These are phyloP conservation scores for Juncus effusus DNA, from an alignment of 176 grass and related monocot genomes.

Conservation along the genomic window DNA sequence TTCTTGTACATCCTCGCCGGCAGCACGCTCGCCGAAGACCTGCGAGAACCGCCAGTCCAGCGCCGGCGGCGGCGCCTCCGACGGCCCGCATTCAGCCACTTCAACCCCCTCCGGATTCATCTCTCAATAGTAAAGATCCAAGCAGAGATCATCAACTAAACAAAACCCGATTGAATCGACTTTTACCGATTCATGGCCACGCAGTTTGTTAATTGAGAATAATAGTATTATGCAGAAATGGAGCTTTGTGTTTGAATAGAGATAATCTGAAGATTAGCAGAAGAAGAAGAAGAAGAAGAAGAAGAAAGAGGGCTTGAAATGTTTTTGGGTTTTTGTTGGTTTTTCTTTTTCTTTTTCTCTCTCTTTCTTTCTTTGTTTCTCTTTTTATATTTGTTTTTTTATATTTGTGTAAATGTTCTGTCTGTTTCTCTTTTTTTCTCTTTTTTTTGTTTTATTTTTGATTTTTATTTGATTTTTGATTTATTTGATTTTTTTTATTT, in stretches of 20 bases:
- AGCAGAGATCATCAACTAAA: slow-evolving; percentile 29
- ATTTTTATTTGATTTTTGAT: slow-evolving; percentile 13
- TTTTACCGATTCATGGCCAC: background rate
- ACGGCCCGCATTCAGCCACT: slow-evolving; percentile 22
- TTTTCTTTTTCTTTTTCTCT: background rate
- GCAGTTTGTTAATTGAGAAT: background rate
- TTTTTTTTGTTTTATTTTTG: slow-evolving; percentile 3
- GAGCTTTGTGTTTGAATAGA: background rate
- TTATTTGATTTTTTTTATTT: slow-evolving; percentile 15
- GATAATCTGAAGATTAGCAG: background rate
- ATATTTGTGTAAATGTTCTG: slow-evolving; percentile 17
- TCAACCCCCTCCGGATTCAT: slow-evolving; percentile 46
- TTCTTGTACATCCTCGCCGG: slow-evolving; percentile 92
- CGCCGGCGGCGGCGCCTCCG: slow-evolving; percentile 33
- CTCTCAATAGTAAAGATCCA: slow-evolving; percentile 19
- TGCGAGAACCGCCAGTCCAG: slow-evolving; percentile 83
- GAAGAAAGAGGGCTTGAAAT: slow-evolving; percentile 5
- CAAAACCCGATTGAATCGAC: slow-evolving; percentile 10
- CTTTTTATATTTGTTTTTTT: slow-evolving; percentile 10
- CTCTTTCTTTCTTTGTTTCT: background rate
- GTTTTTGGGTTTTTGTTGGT: background rate
- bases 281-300: slow-evolving; percentile 5
- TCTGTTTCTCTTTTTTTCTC: slow-evolving; percentile 3
- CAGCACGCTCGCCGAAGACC: slow-evolving; percentile 83
- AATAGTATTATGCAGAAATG: too few relatives aligned